Evolutionary conservation across 2,329 filamentous ascomycete species (phyloP).

Genomic region (Plectosphaerella sp.): DNA sequence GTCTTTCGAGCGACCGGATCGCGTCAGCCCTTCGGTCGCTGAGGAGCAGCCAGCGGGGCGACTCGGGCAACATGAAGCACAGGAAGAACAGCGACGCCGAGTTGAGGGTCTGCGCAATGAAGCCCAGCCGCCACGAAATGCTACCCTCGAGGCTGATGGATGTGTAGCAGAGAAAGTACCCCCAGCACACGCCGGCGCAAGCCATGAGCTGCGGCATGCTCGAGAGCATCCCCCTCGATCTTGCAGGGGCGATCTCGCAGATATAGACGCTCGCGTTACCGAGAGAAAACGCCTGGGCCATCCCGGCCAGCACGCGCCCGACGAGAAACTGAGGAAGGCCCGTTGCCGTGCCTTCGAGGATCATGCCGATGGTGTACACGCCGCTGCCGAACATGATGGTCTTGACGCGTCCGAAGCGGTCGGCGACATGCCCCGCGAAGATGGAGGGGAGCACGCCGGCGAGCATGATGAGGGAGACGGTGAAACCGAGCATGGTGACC

Average conservation of each 20-base stretch:
- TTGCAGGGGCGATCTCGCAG: slow-evolving; percentile 55
- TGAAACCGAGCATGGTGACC: slow-evolving; percentile 49
- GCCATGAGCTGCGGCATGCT: slow-evolving; percentile 49
- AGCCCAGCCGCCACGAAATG: slow-evolving; percentile 55
- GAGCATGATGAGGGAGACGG: slow-evolving; percentile 55
- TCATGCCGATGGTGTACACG: slow-evolving; percentile 45
- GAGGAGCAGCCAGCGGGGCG: slow-evolving; percentile 52
- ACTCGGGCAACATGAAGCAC: slow-evolving; percentile 44
- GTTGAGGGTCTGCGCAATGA: slow-evolving; percentile 39
- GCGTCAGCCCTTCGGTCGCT: slow-evolving; percentile 44
- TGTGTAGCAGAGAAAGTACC: slow-evolving; percentile 59
- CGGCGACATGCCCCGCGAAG: slow-evolving; percentile 50
- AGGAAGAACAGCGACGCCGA: slow-evolving; percentile 30
- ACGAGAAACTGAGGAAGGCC: slow-evolving; percentile 47
- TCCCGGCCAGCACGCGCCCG: slow-evolving; percentile 50
- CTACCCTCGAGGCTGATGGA: slow-evolving; percentile 37
- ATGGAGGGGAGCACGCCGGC: slow-evolving; percentile 53
- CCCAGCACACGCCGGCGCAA: slow-evolving; percentile 43
- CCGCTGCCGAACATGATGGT: background rate
- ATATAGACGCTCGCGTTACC: slow-evolving; percentile 53
- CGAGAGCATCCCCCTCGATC: slow-evolving; percentile 43
- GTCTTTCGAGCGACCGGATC: slow-evolving; percentile 29
- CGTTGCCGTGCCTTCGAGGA: slow-evolving; percentile 44
- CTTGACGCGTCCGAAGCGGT: slow-evolving; percentile 43
- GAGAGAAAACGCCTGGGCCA: slow-evolving; percentile 56